Conservation (phyloP, 2,329 filamentous ascomycete genomes). For the Lasiodiplodia citricola region DNA sequence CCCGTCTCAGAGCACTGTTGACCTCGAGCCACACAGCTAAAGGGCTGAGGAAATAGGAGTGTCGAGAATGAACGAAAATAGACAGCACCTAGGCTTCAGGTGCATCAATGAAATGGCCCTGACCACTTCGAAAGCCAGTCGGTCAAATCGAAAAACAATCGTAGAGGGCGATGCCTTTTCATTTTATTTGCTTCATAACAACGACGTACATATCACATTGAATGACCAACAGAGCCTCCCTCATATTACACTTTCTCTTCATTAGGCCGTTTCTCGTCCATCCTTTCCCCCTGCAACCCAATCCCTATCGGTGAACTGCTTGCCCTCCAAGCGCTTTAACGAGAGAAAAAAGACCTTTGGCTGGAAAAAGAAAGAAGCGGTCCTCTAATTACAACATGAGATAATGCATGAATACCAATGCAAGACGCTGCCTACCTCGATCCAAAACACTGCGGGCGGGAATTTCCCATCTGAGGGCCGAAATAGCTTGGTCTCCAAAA, state of each 20-base stretch:
- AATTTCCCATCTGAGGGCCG: not conserved
- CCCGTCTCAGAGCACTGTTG: not conserved
- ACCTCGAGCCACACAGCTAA: too few relatives aligned
- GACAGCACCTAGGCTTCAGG: too few relatives aligned
- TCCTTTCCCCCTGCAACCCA: not conserved
- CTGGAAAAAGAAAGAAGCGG: not conserved
- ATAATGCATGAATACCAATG: conserved; percentile 4
- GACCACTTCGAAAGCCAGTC: too few relatives aligned
- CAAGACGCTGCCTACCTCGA: not conserved
- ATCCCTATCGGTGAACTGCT: not conserved
- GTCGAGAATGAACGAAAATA: too few relatives aligned
- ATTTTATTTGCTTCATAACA: not conserved
- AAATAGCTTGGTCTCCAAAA: not conserved
- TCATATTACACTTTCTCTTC: not conserved
- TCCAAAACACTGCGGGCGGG: not conserved
- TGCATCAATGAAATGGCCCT: too few relatives aligned
- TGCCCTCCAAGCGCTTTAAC: not conserved
- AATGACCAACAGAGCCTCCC: not conserved
- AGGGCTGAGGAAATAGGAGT: too few relatives aligned
- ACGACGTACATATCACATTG: not conserved
- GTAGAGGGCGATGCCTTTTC: not conserved
- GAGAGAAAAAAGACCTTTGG: not conserved
- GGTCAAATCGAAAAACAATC: too few relatives aligned
- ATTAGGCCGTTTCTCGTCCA: conserved; percentile 11
- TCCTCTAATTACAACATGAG: conserved; percentile 17